Conservation (phyloP, 768 basidiomycete species). For the Suillus fuscotomentosus region DNA sequence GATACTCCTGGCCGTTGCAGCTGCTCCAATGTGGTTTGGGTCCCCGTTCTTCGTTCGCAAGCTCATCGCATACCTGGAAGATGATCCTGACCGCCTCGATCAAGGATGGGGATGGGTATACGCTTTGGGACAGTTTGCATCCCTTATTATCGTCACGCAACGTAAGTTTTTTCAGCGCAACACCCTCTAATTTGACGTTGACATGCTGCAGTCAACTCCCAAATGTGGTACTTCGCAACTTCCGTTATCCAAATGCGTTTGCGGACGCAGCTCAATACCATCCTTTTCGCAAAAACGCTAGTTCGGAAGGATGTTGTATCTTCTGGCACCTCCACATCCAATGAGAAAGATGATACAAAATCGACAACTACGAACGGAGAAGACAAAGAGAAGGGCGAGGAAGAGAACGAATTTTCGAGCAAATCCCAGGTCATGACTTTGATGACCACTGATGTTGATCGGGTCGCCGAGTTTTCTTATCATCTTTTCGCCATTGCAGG, state of each 20-base stretch:
- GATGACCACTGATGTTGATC: slow-evolving; percentile 93
- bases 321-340: slow-evolving; percentile 28
- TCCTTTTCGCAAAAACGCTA: slow-evolving; percentile 82
- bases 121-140: slow-evolving; percentile 46
- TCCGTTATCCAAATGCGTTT: slow-evolving; percentile 70
- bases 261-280: slow-evolving; percentile 77
- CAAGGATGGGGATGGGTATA: slow-evolving; percentile 76
- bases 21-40: slow-evolving; percentile 65
- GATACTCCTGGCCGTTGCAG: slow-evolving; percentile 48
- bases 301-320: slow-evolving; percentile 82
- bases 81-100: slow-evolving; percentile 53
- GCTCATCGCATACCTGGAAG: slow-evolving; percentile 65
- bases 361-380: slow-evolving; percentile 12
- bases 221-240: slow-evolving; percentile 69
- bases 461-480: slow-evolving; percentile 83
- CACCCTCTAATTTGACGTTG: slow-evolving; percentile 30
- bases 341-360: slow-evolving; percentile 21
- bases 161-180: slow-evolving; percentile 41
- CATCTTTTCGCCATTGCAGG: slow-evolving; percentile 75
- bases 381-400: slow-evolving; percentile 17
- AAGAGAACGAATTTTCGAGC: slow-evolving; percentile 60
- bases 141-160: slow-evolving; percentile 13
- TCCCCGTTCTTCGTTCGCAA: slow-evolving; percentile 60
- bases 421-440: slow-evolving; percentile 89
- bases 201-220: slow-evolving; percentile 50